Conservation (phyloP, 2,329 filamentous ascomycete genomes). For the Aulographum hederae region DNA sequence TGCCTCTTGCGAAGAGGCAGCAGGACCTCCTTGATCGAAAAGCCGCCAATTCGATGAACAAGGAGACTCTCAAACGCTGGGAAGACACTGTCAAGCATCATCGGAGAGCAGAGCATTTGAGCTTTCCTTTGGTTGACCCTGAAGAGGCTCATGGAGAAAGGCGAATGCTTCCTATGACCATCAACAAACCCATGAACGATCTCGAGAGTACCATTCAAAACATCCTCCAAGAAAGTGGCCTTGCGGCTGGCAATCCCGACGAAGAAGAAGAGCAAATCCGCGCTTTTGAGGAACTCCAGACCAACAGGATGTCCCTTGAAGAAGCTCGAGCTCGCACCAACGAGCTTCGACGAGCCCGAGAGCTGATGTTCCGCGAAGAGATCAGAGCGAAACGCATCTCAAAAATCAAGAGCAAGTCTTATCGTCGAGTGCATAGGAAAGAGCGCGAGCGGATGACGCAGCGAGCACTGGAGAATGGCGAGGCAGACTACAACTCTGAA, state of each 20-base stretch:
- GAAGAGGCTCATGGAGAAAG: conserved; percentile 44
- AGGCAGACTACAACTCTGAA: conserved; percentile 33
- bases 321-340: conserved; percentile 55
- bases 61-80: conserved; percentile 81
- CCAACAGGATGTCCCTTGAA: conserved; percentile 53
- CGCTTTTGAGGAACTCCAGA: conserved; percentile 50
- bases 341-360: conserved; percentile 61
- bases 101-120: conserved; percentile 72
- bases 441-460: conserved; percentile 43
- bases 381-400: conserved; percentile 82
- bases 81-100: conserved; percentile 90
- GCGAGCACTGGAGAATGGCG: conserved; percentile 34
- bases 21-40: conserved; percentile 70
- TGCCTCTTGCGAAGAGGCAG: conserved; percentile 68
- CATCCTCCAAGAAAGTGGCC: conserved; percentile 78
- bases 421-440: conserved; percentile 78
- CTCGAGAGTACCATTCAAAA: conserved; percentile 72
- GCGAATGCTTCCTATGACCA: conserved; percentile 38
- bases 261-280: conserved; percentile 45
- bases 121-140: conserved; percentile 68
- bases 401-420: conserved; percentile 97
- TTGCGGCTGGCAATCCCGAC: conserved; percentile 41
- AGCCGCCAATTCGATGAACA: conserved; percentile 77
- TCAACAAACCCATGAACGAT: conserved; percentile 52
- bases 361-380: conserved; percentile 76